Base-by-base conservation (phyloP, 306 rosid genomes). In the Quercus glauca region DNA sequence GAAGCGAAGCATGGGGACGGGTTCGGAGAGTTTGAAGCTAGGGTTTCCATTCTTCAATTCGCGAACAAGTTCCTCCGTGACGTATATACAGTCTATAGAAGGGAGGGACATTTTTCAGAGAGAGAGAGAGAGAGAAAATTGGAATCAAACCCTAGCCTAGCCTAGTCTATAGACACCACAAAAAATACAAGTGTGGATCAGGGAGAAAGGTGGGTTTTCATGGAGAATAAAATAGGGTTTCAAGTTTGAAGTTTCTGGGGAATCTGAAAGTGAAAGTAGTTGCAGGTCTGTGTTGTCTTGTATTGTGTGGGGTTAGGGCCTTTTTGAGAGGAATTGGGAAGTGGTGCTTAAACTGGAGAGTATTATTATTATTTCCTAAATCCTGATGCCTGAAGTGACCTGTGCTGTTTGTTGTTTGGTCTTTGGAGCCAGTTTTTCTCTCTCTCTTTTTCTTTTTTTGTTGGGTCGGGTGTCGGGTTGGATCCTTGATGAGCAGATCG, bases 31-130 rank as follows among this genome's bases (percentile, higher is more conserved):
- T 86, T 82, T 95, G 87, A 80, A 85, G 79, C 81, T 78, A 63
- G 85, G 80, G 83, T 83, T 95, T 61, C 96, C 97, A 55, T 63
- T 84, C 90, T 65, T 90, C 99, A 97, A 95, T 89, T 95, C 98
- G 74, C 96, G 98, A 86, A 92, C 83, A 75, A 83, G 83, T 63
- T 86, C 97, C 33, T 92, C 94, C 18, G 87, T 87, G 15, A 92
- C 89, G 82, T 83, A 89, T 13, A 76, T 60, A 79, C 96, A 86
- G 89, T 89, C 91, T 78, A 87, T 70, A 55, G 92, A 79, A 11
- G 94, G 96, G 72, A 91, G 92, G 81, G 97, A 89, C 99, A 95
- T 95, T 79, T 80, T 77, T 41, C 45, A 41, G 3, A 41, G 45
- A 41, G 45, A 35, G 43, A 41, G 35, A 31, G 35, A 23, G 35